Evolutionary conservation across 306 rosid genomes (phyloP).

Genomic region (Castanea sativa): DNA sequence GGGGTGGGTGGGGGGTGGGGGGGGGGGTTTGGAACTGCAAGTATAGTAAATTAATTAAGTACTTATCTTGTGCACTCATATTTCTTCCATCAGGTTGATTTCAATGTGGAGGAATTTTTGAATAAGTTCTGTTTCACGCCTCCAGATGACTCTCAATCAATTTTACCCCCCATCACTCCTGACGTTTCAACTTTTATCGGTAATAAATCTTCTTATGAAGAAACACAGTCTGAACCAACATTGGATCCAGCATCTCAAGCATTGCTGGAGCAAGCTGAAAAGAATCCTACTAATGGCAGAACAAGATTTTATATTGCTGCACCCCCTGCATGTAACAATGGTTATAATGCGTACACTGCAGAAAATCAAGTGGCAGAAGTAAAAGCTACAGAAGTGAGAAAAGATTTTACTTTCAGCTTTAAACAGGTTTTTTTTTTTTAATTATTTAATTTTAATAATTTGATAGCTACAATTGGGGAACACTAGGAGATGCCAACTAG

Average conservation of each 20-base stretch:
- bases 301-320: background rate
- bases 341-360: no score
- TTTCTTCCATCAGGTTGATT: background rate
- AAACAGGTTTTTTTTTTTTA: background rate
- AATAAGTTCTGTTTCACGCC: background rate
- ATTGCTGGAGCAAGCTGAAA: conserved; percentile 12
- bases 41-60: background rate
- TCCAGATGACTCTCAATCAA: background rate
- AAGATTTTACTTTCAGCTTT: background rate
- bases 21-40: no score
- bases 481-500: no score
- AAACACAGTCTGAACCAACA: conserved; percentile 9
- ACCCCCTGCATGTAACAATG: no score
- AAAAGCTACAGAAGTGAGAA: background rate
- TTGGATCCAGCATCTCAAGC: conserved; percentile 40
- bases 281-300: conserved; percentile 23
- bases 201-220: conserved; percentile 36
- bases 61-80: background rate
- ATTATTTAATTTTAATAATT: no score
- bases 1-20: no score
- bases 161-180: background rate
- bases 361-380: background rate
- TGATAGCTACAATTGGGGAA: no score
- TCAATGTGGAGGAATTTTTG: background rate
- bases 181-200: conserved; percentile 20